phyloP scores from a whole-genome alignment of 768 basidiomycete species.

The Collybia nuda region DNA sequence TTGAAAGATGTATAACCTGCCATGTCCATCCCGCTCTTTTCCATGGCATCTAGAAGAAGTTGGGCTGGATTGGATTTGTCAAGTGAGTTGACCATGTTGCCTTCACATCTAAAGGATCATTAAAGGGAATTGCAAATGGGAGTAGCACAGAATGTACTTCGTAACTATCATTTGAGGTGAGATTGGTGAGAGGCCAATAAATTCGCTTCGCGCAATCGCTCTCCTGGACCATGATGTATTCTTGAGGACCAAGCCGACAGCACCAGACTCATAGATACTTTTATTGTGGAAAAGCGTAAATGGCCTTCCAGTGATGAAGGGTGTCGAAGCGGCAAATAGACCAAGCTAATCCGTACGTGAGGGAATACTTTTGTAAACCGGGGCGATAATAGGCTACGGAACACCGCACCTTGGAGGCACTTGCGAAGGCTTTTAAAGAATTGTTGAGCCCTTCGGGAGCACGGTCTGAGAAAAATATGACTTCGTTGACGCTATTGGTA shows the following conservation, averaged over 20 bases:
- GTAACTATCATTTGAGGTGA: constrained; percentile 53
- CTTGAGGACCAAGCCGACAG: constrained; percentile 62
- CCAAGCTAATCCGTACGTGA: constrained; percentile 45
- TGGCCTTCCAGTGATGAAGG: constrained; percentile 75
- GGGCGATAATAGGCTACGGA: neutral
- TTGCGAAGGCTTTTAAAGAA: constrained; percentile 40
- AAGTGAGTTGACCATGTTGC: constrained; percentile 67
- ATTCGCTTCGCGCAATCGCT: constrained; percentile 21
- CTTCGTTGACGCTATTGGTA: constrained; percentile 26
- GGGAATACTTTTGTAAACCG: too few relatives aligned
- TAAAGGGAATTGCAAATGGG: neutral
- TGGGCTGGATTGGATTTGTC: constrained; percentile 59
- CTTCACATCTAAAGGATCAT: constrained; percentile 52
- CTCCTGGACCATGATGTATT: neutral
- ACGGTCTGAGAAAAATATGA: constrained; percentile 59
- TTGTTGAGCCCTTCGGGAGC: constrained; percentile 56
- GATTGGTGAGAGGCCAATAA: constrained; percentile 43
- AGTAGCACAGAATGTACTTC: constrained; percentile 31
- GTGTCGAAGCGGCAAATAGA: constrained; percentile 70
- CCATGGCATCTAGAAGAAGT: constrained; percentile 56
- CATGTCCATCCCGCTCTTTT: constrained; percentile 29
- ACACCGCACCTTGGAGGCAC: constrained; percentile 47
- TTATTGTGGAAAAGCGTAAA: constrained; percentile 66
- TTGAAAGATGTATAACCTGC: constrained; percentile 34
- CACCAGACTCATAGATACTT: constrained; percentile 58